phyloP scores from a whole-genome alignment of 257 asterid genomes.

The Solanum commersonii region DNA sequence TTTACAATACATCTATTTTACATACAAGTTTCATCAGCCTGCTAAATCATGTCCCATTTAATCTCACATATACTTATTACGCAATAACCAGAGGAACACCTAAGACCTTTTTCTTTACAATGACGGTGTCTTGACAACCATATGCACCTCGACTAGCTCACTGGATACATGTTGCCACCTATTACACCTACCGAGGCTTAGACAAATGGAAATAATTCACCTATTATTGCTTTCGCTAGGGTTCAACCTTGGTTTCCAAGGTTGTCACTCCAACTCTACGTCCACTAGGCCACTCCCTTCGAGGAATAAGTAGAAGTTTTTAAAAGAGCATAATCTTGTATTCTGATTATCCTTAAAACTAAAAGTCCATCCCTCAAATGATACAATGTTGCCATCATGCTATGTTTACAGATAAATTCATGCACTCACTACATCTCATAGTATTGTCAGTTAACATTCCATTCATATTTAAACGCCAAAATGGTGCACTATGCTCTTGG shows the following conservation, averaged over 20 bases:
- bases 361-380: background rate
- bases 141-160: background rate
- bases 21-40: background rate
- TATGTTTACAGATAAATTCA: background rate
- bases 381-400: background rate
- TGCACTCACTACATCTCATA: background rate
- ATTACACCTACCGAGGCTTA: background rate
- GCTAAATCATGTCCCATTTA: background rate
- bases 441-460: background rate
- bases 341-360: background rate
- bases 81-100: background rate
- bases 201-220: background rate
- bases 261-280: background rate
- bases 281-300: background rate
- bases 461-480: background rate
- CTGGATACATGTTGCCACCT: background rate
- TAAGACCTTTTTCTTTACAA: background rate
- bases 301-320: background rate
- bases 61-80: background rate
- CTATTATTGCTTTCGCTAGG: background rate
- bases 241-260: background rate
- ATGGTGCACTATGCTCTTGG: background rate
- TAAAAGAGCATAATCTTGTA: background rate
- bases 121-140: background rate
- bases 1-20: background rate